These are phyloP conservation scores for button mushroom (Agaricus bisporus) DNA, from an alignment of 768 basidiomycete species.

Conservation along the genomic window DNA sequence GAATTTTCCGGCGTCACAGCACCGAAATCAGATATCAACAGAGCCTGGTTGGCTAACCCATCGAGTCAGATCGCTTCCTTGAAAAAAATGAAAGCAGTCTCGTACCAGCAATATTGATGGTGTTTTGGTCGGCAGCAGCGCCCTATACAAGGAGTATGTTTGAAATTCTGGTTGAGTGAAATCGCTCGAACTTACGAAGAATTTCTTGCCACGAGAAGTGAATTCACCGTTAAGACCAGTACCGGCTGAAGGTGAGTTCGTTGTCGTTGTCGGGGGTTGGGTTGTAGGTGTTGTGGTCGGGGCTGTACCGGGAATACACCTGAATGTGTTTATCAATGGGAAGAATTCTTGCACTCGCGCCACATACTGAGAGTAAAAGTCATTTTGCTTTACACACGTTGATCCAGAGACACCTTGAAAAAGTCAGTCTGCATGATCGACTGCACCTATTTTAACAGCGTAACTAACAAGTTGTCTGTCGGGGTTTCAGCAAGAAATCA, in stretches of 20 bases:
- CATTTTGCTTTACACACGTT: conserved; percentile 24
- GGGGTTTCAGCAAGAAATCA: neutral
- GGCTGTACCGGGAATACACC: conserved; percentile 16
- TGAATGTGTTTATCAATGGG: neutral
- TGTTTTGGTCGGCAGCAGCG: conserved; percentile 21
- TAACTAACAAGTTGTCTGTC: conserved; percentile 19
- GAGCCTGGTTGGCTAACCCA: conserved; percentile 21
- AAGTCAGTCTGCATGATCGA: neutral
- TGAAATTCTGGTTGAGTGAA: neutral
- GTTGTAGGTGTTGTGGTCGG: neutral
- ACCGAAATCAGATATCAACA: conserved; percentile 29
- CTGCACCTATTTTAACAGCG: too few species aligned
- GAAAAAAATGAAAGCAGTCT: neutral
- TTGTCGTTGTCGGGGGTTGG: neutral
- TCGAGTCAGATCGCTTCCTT: neutral
- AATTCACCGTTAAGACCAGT: conserved; percentile 19
- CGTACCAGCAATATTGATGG: conserved; percentile 21
- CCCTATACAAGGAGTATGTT: conserved; percentile 15
- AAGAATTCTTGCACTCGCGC: neutral
- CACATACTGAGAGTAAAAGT: conserved; percentile 22
- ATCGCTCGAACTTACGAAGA: conserved; percentile 16
- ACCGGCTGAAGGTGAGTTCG: conserved; percentile 5
- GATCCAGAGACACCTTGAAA: conserved; percentile 26
- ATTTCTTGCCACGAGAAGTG: conserved; percentile 23
- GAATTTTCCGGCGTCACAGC: conserved; percentile 35